Evolutionary conservation across 23 red algal species (phyloP), one percentile per base, ranked within the genome.

Genomic region (Chondrus crispus): DNA sequence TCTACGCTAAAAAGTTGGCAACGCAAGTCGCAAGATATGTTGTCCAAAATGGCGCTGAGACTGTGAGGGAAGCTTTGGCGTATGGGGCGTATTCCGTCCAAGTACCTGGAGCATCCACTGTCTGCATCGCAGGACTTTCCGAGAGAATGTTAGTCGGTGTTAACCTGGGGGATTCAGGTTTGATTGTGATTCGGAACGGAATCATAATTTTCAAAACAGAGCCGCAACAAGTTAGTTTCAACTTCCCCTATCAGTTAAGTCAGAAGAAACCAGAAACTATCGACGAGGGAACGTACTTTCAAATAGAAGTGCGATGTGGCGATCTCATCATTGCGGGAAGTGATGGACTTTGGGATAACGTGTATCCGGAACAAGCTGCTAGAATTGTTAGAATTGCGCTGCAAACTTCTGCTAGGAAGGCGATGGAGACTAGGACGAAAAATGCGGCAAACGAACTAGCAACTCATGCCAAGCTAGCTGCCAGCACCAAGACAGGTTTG

Each of bases 191-290:
- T 76, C 77, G 95, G 8, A 74, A 90, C 41, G 83, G 83, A 2
- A 22, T 28, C n/a, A 83, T 96, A 45, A 60, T 96, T 19, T 96
- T 70, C 55, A 46, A 46, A 26, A 96, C 95, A 20, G 75, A 74
- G 16, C 84, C 90, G 74, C 95, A 98, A 42, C 95, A 98, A 84
- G 88, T 92, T 84, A 85, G 85, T n/a, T 98, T 98, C 44, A 98
- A 98, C 75, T 98, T 75, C 73, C 95, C 95, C 14, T 98, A 85
- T 68, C 95, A 98, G 57, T 63, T 98, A 58, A 84, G 93, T n/a
- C 79, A 47, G 30, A 81, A 86, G 30, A 66, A 63, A 47, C 32
- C 77, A 19, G 91, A 93, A 45, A 85, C 91, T 42, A 52, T 85
- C 12, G 79, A 85, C 3, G 70, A 45, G 4, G 91, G 42, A 28